Percentiles rank a stretch among this genome's conserved stretches.
Evolutionary conservation across 768 basidiomycete species (phyloP).

Genomic region (Hemileccinum impolitum): DNA sequence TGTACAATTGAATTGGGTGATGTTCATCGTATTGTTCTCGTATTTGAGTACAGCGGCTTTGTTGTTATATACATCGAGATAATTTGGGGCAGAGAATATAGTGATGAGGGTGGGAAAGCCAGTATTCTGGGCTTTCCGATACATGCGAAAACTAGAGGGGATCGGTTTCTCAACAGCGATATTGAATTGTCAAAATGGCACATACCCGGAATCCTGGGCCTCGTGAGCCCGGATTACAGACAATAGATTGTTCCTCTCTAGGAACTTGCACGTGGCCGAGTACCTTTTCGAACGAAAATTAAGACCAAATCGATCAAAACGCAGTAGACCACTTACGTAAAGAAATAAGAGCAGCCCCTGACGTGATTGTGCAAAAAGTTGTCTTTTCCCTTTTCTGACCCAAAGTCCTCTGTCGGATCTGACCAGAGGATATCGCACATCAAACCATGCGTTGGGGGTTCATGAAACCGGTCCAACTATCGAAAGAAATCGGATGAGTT

Average conservation of each 20-base stretch:
- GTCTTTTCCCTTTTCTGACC: conserved; percentile 62
- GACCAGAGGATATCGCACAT: conserved; percentile 81
- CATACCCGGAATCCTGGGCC: conserved; percentile 92
- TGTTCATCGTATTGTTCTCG: conserved; percentile 94
- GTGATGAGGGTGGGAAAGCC: conserved; percentile 97
- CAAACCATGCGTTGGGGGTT: conserved; percentile 68
- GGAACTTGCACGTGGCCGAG: conserved; percentile 87
- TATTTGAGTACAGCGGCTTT: conserved; percentile 97
- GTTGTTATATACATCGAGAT: conserved; percentile 95
- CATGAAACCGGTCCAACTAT: conserved; percentile 69
- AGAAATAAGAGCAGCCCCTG: conserved; percentile 72
- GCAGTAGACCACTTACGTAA: conserved; percentile 46
- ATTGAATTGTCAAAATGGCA: neutral
- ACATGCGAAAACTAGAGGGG: conserved; percentile 76
- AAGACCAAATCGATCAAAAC: neutral
- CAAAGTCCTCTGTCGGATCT: conserved; percentile 72
- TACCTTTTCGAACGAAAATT: conserved; percentile 44
- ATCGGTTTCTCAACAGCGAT: neutral
- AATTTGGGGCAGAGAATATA: conserved; percentile 96
- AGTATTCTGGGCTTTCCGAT: conserved; percentile 86
- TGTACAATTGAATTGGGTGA: conserved; percentile 77
- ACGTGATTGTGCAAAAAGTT: conserved; percentile 71
- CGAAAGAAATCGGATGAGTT: conserved; percentile 1
- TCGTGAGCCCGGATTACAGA: conserved; percentile 95
- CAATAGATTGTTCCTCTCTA: conserved; percentile 88